Evolutionary conservation across 352 stramenopile species (phyloP).

Genomic region (Phytophthora hibernalis): DNA sequence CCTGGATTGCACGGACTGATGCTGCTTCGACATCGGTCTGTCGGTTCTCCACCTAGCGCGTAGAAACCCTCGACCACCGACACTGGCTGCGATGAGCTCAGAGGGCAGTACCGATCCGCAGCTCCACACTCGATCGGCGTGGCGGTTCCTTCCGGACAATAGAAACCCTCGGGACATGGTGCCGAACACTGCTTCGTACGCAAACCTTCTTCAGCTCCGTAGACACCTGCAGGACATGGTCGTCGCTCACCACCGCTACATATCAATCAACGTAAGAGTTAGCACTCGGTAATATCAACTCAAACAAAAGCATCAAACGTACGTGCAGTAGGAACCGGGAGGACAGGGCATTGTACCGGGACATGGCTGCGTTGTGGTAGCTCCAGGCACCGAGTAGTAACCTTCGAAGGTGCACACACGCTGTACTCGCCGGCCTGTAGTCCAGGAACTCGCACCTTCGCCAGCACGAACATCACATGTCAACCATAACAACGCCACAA

Average conservation of each 20-base stretch:
- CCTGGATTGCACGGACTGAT: constrained; percentile 55
- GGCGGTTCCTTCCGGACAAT: constrained; percentile 53
- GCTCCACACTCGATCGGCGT: constrained; percentile 52
- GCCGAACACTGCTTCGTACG: constrained; percentile 54
- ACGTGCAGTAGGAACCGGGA: constrained; percentile 71
- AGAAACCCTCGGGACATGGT: constrained; percentile 68
- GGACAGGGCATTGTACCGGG: constrained; percentile 48
- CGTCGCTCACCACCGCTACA: constrained; percentile 41
- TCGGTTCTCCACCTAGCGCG: constrained; percentile 39
- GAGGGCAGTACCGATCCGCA: constrained; percentile 62
- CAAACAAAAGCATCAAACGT: constrained; percentile 15
- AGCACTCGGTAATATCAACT: background rate
- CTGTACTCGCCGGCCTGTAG: constrained; percentile 10
- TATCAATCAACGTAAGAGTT: constrained; percentile 8
- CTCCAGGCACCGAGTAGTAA: constrained; percentile 51
- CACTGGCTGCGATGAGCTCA: constrained; percentile 42
- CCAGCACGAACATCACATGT: constrained; percentile 3
- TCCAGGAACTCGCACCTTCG: constrained; percentile 11
- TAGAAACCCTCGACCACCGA: constrained; percentile 53
- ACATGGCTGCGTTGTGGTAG: constrained; percentile 51
- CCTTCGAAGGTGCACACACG: constrained; percentile 54
- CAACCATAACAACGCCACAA: background rate
- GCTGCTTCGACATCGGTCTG: constrained; percentile 25
- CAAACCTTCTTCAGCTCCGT: constrained; percentile 54
- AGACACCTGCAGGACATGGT: constrained; percentile 68